Evolutionary conservation across 2,329 filamentous ascomycete species (phyloP), one percentile per base, ranked within the genome.

Genomic region (Colletotrichum chlorophyti): DNA sequence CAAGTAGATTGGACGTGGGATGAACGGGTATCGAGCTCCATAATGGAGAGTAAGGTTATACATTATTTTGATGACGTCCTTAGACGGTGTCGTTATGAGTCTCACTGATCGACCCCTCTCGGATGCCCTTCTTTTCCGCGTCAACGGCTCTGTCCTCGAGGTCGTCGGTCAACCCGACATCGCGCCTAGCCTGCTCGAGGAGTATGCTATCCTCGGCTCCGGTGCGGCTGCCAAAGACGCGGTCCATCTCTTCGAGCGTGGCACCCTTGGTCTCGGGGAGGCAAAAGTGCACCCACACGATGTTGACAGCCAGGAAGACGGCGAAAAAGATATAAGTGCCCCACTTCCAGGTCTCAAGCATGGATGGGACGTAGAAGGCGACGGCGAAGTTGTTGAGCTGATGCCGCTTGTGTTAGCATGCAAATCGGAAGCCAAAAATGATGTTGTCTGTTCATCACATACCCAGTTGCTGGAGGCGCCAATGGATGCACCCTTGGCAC

Each of bases 251-350:
- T 64, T 85, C 83, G 6, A 85, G 73, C 3, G 79, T 81, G 31
- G 79, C 74, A 41, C 79, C 79, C 65, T 83, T 83, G 3, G 83
- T 86, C 65, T 85, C 82, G 1, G 83, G 83, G 3, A 85, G 70
- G 45, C 74, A 75, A 65, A 81, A 79, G 62, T 72, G 82, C 7
- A 81, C 74, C 67, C 80, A 85, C 6, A 79, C 65, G 24, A 78
- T 74, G 1, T 80, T 76, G 3, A 70, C 66, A 6, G 79, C 70
- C 27, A 82, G 80, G 41, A 82, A 76, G 0, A 73, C 74, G 5
- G 79, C 79, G 62, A 86, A 86, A 72, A 86, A 84, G 60, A 83
- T 81, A 65, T 83, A 85, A 0, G 81, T 81, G 14, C 82, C 82
- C 68, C 77, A 84, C n/a, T 72, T 64, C 60, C 74, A 76, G 26